Evolutionary conservation across 2,329 filamentous ascomycete genomes (phyloP).

Genomic region (Exophiala dermatitidis): DNA sequence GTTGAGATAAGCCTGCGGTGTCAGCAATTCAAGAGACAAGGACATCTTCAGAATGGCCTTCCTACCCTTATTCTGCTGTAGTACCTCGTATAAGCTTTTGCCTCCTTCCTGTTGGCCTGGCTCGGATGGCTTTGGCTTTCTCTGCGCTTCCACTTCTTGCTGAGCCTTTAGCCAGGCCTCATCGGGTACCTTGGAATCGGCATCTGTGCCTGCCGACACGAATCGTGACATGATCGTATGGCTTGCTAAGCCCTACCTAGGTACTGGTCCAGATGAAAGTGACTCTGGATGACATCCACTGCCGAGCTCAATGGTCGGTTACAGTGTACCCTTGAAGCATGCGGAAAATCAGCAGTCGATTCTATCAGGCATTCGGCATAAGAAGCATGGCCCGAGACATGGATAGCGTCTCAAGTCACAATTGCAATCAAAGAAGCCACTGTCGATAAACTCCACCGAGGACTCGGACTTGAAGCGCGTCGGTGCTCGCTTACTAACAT

Average conservation of each 20-base stretch:
- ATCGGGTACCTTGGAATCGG: slow-evolving; percentile 37
- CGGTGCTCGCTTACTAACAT: too few species aligned
- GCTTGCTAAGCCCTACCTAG: too few species aligned
- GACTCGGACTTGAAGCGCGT: too few species aligned
- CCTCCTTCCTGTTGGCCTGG: slow-evolving; percentile 35
- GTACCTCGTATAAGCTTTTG: slow-evolving; percentile 44
- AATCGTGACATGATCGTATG: slow-evolving; percentile 39
- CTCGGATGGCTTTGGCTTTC: slow-evolving; percentile 19
- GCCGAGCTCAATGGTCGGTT: too few species aligned
- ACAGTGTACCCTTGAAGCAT: not conserved
- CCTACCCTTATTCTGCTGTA: slow-evolving; percentile 47
- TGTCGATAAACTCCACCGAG: too few species aligned
- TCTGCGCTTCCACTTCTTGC: slow-evolving; percentile 30
- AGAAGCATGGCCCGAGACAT: too few species aligned
- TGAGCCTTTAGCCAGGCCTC: slow-evolving; percentile 40
- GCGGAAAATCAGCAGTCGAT: not conserved
- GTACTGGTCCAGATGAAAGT: too few species aligned
- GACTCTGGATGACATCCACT: too few species aligned
- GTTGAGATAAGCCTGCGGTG: slow-evolving; percentile 32
- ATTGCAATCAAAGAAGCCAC: too few species aligned
- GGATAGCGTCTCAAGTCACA: too few species aligned
- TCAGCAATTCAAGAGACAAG: slow-evolving; percentile 28
- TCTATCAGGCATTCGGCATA: not conserved
- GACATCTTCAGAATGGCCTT: slow-evolving; percentile 29
- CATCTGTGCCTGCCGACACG: slow-evolving; percentile 39